Conservation (phyloP, 169 alveolate genomes). For the Theileria orientalis region DNA sequence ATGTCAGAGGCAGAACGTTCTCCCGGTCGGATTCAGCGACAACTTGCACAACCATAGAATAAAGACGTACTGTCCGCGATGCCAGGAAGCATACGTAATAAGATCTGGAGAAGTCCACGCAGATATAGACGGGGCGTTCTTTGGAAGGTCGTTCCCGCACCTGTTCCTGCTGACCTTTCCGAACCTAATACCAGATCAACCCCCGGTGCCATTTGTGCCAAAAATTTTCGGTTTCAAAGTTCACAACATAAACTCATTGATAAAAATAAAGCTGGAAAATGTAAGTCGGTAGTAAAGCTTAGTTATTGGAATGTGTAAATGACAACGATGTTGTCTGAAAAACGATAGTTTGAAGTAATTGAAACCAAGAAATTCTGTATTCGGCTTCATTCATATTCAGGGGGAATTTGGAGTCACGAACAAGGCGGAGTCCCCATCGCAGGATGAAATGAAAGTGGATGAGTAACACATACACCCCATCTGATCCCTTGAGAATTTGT, state of each 20-base stretch:
- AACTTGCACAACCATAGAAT: constrained; percentile 89
- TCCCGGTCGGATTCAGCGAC: constrained; percentile 95
- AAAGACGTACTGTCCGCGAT: constrained; percentile 93
- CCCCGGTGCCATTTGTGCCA: constrained; percentile 80
- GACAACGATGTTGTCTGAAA: neutral
- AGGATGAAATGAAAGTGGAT: constrained; percentile 19
- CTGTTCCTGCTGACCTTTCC: constrained; percentile 87
- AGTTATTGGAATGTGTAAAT: neutral
- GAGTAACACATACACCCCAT: constrained; percentile 13
- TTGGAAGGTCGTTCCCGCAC: constrained; percentile 94
- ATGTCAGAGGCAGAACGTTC: constrained; percentile 90
- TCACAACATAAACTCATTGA: constrained; percentile 63
- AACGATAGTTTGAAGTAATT: too few species aligned
- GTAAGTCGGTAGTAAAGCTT: constrained; percentile 33
- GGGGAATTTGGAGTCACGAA: constrained; percentile 18
- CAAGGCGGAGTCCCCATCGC: neutral
- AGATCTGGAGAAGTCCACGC: constrained; percentile 77
- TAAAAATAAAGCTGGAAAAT: constrained; percentile 61
- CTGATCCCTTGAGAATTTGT: constrained; percentile 4
- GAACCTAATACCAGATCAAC: constrained; percentile 77
- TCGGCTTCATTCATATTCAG: constrained; percentile 12
- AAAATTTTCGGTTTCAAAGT: constrained; percentile 83
- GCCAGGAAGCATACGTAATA: constrained; percentile 90
- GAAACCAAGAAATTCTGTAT: too few species aligned
- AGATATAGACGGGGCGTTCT: constrained; percentile 94